phyloP scores from a whole-genome alignment of 1,284 basidiomycete genomes.

The Sanghuangporus baumii region DNA sequence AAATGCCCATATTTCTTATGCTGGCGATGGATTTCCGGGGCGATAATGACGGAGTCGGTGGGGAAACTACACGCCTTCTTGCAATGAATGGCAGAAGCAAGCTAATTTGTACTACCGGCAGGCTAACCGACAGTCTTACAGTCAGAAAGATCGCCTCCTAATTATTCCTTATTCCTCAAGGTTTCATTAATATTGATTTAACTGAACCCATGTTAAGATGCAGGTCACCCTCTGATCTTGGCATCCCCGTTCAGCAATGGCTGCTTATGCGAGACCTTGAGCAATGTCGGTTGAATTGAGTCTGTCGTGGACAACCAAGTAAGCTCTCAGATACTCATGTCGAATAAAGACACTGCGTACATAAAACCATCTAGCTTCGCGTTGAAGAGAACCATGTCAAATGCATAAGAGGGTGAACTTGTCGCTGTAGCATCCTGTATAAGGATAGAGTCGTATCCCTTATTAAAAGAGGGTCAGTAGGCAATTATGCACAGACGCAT shows the following conservation, averaged over 20 bases:
- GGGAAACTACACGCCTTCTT: too few species aligned
- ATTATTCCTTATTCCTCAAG: too few species aligned
- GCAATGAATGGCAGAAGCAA: too few species aligned
- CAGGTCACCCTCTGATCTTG: not conserved
- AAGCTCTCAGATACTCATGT: not conserved
- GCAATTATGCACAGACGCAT: not conserved
- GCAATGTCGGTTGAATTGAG: not conserved
- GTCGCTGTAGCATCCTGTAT: constrained; percentile 19
- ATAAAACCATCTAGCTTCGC: constrained; percentile 6
- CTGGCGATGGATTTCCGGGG: too few species aligned
- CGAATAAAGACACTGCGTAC: not conserved
- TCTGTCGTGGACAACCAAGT: not conserved
- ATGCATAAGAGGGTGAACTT: constrained; percentile 17
- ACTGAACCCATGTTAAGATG: not conserved
- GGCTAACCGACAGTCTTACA: too few species aligned
- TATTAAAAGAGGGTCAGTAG: not conserved
- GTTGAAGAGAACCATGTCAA: constrained; percentile 17
- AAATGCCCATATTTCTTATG: too few species aligned
- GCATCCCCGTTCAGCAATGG: too few species aligned
- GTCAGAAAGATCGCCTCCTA: too few species aligned
- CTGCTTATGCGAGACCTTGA: not conserved
- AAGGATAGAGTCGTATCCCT: constrained; percentile 20
- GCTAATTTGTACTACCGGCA: too few species aligned
- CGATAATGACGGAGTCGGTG: too few species aligned
- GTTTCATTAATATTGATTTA: not conserved